Base-by-base conservation (phyloP, 768 basidiomycete species). In the Leccinum ochraceum region DNA sequence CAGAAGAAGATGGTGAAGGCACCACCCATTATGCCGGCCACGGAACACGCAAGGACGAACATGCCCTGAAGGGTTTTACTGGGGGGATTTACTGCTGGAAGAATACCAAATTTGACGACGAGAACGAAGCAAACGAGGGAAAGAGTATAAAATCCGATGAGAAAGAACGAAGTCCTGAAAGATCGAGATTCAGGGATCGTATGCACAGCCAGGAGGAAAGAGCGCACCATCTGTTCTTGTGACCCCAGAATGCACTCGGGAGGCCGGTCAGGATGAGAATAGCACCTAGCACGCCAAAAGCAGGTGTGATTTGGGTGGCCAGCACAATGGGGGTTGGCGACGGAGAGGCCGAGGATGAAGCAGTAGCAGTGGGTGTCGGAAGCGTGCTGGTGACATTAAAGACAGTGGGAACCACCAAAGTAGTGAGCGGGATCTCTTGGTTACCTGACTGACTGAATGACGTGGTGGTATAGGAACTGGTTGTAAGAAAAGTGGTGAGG, bases 151-250 rank as follows among this genome's bases (percentile, higher is more conserved):
- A 94, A 94, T 46, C 94, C 92, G 63, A 92, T 89, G 67, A 98
- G 81, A 76, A 97, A 96, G 79, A 95, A 90, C 13, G 94, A 95
- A 20, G 92, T 91, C 92, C 93, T 94, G 71, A 50, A 64, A 64
- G 68, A 58, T 54, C 53, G 51, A 51, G 52, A 60, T 53, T 64
- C 16, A 62, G 59, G 50, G 64, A 59, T 39, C 17, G 22, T 11
- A 53, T 14, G 39, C 22, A 16, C 10, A 22, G 53, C 26, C 22
- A 20, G 22, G 22, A 54, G 55, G 48, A 58, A 56, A 51, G 10
- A 46, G 78, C 83, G 46, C 69, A 90, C 94, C 95, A 96, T 82
- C 94, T 80, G 74, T 97, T 95, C 81, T 96, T 96, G 78, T 95
- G 94, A 22, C 95, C 95, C 77, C 92, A 88, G 66, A 94, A 93